These are phyloP conservation scores for Syncephalastrum sp. DNA, from an alignment of 371 early-diverging fungal species.

Conservation along the genomic window DNA sequence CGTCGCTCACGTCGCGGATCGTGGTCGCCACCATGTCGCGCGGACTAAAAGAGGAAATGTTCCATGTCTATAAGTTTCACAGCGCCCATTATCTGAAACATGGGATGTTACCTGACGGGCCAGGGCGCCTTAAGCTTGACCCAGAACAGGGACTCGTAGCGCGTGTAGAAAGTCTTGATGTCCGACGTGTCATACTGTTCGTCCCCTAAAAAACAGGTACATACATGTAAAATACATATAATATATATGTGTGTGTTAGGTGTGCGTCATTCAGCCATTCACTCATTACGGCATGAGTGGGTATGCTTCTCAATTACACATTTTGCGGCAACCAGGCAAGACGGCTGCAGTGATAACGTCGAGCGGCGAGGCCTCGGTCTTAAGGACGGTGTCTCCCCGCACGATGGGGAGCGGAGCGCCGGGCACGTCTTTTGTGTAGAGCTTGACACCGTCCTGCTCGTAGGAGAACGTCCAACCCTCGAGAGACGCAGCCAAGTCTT, in stretches of 20 bases:
- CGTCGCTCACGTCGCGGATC: conserved; percentile 11
- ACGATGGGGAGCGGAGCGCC: conserved; percentile 11
- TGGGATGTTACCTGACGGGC: conserved; percentile 12
- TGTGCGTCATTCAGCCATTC: background rate
- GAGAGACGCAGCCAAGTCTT: conserved; percentile 17
- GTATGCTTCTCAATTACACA: conserved; percentile 10
- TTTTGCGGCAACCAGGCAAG: conserved; percentile 13
- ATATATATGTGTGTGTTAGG: too few relatives aligned
- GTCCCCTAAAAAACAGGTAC: too few relatives aligned
- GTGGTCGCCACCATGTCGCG: conserved; percentile 15
- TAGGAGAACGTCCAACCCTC: conserved; percentile 15
- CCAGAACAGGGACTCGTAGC: conserved; percentile 9
- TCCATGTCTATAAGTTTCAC: conserved; percentile 19
- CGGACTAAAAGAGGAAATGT: conserved; percentile 9
- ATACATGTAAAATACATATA: too few relatives aligned
- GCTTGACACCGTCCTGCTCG: conserved; percentile 18
- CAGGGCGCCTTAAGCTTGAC: conserved; percentile 12
- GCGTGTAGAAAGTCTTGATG: conserved; percentile 21
- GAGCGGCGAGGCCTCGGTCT: conserved; percentile 4
- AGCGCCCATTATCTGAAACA: background rate
- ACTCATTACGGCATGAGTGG: background rate
- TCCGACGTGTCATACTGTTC: conserved; percentile 40
- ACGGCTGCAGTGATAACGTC: conserved; percentile 10
- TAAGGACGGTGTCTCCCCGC: conserved; percentile 16
- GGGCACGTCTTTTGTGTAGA: conserved; percentile 16